Evolutionary conservation across 768 basidiomycete genomes (phyloP).

Genomic region (Ramaria sp.): DNA sequence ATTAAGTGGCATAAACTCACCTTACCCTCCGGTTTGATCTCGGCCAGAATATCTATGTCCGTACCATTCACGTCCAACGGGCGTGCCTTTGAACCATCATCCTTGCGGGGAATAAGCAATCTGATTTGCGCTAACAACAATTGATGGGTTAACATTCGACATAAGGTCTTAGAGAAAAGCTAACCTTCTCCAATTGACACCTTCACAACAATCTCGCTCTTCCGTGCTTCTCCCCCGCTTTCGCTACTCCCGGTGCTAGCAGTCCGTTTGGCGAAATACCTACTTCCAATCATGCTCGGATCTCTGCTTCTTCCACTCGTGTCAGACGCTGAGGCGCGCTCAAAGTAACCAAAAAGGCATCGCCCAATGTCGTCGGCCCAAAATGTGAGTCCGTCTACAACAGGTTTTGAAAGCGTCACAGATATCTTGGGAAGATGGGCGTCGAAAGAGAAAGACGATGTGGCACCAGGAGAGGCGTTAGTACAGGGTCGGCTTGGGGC

Average conservation of each 20-base stretch:
- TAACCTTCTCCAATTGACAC: conserved; percentile 30
- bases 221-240: conserved; percentile 8
- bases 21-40: conserved; percentile 63
- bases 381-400: conserved; percentile 72
- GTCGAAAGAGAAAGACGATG: conserved; percentile 14
- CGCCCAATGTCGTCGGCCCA: conserved; percentile 84
- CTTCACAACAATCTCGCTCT: conserved; percentile 41
- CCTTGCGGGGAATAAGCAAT: conserved; percentile 39
- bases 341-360: conserved; percentile 25
- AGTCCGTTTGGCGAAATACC: conserved; percentile 48
- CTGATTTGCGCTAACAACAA: conserved; percentile 26
- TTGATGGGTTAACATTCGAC: background rate
- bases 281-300: conserved; percentile 67
- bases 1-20: conserved; percentile 26
- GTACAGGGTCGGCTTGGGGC: background rate
- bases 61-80: conserved; percentile 51
- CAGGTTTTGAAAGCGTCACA: conserved; percentile 42
- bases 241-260: conserved; percentile 24
- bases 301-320: conserved; percentile 34
- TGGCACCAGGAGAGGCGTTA: background rate
- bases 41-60: conserved; percentile 52
- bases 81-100: conserved; percentile 20
- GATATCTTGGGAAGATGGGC: conserved; percentile 51
- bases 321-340: conserved; percentile 1
- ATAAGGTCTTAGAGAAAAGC: background rate